Conservation (phyloP, 345 rosid genomes). For the Moricandia arvensis region DNA sequence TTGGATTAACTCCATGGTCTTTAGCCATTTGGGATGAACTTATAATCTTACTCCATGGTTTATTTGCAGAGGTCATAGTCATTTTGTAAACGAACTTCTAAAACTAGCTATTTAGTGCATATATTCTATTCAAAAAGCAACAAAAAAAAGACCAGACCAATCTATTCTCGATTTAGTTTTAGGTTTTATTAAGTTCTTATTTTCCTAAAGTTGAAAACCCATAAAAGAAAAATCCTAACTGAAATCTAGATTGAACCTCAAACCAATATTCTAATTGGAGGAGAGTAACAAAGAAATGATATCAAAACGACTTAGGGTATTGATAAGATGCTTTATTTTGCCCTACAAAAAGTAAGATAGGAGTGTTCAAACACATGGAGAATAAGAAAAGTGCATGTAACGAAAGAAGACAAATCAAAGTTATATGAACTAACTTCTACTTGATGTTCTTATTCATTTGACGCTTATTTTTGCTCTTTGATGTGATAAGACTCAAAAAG, state of each 20-base stretch:
- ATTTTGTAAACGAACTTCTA: neutral
- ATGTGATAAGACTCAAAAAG: conserved; percentile 24
- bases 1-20: neutral
- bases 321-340: conserved; percentile 9
- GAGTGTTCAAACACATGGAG: conserved; percentile 27
- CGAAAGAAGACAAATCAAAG: conserved; percentile 23
- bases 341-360: conserved; percentile 15
- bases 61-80: neutral
- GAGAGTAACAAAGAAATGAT: conserved; percentile 5
- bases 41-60: neutral
- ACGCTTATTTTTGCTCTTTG: conserved; percentile 25
- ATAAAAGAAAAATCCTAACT: neutral
- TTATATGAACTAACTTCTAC: conserved; percentile 20
- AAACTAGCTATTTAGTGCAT: neutral
- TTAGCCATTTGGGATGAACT: neutral
- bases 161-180: neutral
- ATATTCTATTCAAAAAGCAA: neutral
- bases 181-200: neutral
- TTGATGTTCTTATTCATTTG: conserved; percentile 29
- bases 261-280: neutral
- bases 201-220: neutral
- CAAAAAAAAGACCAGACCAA: neutral
- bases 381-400: conserved; percentile 22
- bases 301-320: neutral
- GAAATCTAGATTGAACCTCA: neutral